Evolutionary conservation across 495 filamentous ascomycete genomes (phyloP), one percentile per base, ranked within the genome.

Genomic region (Penicillium psychrofluorescens): DNA sequence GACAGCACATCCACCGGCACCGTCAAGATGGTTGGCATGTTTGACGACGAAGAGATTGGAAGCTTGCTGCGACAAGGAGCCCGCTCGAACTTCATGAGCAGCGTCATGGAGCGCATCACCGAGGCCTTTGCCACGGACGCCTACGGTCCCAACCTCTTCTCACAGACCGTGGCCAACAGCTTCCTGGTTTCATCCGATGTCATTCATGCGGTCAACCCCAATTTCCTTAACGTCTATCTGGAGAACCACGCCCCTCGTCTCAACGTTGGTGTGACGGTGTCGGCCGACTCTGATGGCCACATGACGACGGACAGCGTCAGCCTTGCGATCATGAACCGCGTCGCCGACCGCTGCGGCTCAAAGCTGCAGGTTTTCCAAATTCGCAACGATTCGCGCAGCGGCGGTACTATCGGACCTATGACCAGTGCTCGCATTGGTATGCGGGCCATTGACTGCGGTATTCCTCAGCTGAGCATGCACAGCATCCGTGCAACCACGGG

Each of bases 1-100:
- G 74, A 81, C 35, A 46, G 64, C 37, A 59, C 68, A 13, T 66
- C 70, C 16, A 54, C 58, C 6, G 75, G 79, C 40, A 74, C 80
- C 33, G 81, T 98, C 56, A 90, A 90, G 68, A 68, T 95, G 44
- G 86, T 92, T 29, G 88, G 81, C 16, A 83, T 95, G 57, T 96
- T 96, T 60, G 92, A 98, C 58, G 86, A 95, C 55, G 92, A 98
- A 58, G 92, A 98, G 59, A 92, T 98, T 49, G 92, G 92, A 44
- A 90, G 85, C 35, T 68, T 86, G 4, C 79, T 95, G 42, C 85
- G 92, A 33, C 91, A 98, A 64, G 92, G 92, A 44, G 92, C 92
- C 2, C 74, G 77, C 15, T 81, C 87, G 38, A 96, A 95, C 70
- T 90, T 95, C 68, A 77, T 95, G 44, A 81, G 86, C 41, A 74